phyloP scores from a whole-genome alignment of 164 flowering plant genomes.

The Houttuynia cordata region DNA sequence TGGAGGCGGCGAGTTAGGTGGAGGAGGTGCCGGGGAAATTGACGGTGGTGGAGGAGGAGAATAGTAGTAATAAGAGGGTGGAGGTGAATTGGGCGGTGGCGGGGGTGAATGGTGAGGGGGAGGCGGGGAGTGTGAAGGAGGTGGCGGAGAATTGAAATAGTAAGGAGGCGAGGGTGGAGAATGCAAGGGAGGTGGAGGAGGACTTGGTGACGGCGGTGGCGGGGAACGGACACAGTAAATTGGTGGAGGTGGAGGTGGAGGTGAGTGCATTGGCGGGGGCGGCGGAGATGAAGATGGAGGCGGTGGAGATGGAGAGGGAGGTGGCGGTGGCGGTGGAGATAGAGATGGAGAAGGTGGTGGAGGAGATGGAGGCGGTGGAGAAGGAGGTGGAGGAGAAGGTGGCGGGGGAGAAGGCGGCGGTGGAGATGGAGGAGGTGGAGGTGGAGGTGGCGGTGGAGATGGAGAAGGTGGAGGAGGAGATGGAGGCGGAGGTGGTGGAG shows the following conservation, averaged over 20 bases:
- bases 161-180: background rate
- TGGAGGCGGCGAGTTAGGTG: no score
- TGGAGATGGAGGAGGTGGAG: background rate
- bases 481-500: no score
- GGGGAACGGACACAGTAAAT: background rate
- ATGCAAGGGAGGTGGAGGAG: slow-evolving; percentile 3
- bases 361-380: background rate
- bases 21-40: background rate
- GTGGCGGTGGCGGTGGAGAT: background rate
- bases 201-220: background rate
- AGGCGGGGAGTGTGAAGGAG: slow-evolving; percentile 3
- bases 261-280: background rate
- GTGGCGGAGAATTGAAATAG: background rate
- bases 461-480: slow-evolving; percentile 5
- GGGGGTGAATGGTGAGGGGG: slow-evolving; percentile 1
- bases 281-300: background rate
- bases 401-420: background rate
- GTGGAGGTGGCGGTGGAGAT: background rate
- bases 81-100: slow-evolving; percentile 1
- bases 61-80: background rate
- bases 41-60: background rate
- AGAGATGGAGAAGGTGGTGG: background rate
- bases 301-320: background rate
- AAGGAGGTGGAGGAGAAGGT: background rate
- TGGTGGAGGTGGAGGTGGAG: slow-evolving; percentile 6